phyloP scores from a whole-genome alignment of 2,329 filamentous ascomycete species.

The Colletotrichum falcatum region DNA sequence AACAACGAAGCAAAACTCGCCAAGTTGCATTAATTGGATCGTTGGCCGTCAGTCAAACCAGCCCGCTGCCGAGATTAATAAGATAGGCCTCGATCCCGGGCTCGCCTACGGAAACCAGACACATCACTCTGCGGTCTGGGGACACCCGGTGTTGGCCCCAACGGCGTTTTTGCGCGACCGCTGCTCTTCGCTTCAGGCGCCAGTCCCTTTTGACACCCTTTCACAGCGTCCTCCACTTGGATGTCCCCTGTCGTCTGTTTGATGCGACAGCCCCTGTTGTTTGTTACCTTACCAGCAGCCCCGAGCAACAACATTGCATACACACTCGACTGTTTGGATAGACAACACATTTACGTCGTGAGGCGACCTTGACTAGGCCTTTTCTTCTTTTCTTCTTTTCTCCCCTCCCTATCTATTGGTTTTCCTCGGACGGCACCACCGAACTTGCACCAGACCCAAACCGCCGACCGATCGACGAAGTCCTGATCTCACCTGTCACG shows the following conservation, averaged over 20 bases:
- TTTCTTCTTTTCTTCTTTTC: neutral
- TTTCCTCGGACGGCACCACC: slow-evolving; percentile 10
- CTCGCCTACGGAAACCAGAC: neutral
- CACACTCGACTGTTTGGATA: slow-evolving; percentile 13
- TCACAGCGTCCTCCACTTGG: slow-evolving; percentile 28
- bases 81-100: slow-evolving; percentile 17
- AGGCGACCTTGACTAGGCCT: slow-evolving; percentile 18
- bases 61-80: slow-evolving; percentile 18
- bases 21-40: slow-evolving; percentile 29
- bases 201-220: neutral
- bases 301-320: slow-evolving; percentile 34
- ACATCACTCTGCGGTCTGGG: neutral
- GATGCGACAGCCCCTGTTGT: slow-evolving; percentile 42
- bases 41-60: slow-evolving; percentile 6
- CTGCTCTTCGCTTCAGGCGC: slow-evolving; percentile 3
- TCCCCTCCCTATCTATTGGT: neutral
- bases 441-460: neutral
- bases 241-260: slow-evolving; percentile 38
- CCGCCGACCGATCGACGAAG: slow-evolving; percentile 1
- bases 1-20: slow-evolving; percentile 31
- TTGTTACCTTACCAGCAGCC: slow-evolving; percentile 41
- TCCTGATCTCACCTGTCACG: slow-evolving; percentile 19
- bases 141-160: neutral
- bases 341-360: slow-evolving; percentile 22
- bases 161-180: slow-evolving; percentile 22